Conservation (phyloP, 2,329 filamentous ascomycete species). For the Pseudohalonectria lignicola region DNA sequence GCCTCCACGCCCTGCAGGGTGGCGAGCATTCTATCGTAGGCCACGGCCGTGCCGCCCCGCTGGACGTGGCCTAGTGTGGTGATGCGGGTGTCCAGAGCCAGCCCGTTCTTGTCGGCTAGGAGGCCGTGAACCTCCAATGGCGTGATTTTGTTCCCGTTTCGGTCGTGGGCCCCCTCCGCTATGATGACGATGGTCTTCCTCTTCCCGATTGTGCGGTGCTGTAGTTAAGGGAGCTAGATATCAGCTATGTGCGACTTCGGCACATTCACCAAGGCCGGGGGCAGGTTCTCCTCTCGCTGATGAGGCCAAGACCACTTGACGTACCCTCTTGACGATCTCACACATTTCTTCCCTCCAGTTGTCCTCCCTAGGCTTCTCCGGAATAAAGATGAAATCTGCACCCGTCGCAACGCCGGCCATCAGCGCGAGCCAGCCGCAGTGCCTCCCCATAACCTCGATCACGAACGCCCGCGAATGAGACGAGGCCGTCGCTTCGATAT, state of each 20-base stretch:
- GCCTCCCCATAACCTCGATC: conserved; percentile 95
- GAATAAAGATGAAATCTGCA: conserved; percentile 94
- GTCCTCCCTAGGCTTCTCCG: conserved; percentile 78
- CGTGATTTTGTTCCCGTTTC: conserved; percentile 71
- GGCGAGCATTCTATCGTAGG: conserved; percentile 87
- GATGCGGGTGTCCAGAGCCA: conserved; percentile 82
- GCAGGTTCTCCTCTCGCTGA: too few species aligned
- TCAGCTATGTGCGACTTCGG: too few species aligned
- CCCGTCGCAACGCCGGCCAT: conserved; percentile 94
- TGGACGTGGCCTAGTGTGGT: conserved; percentile 97
- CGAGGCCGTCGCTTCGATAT: conserved; percentile 87
- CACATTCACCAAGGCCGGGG: too few species aligned
- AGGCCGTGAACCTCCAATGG: conserved; percentile 76
- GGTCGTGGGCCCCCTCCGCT: conserved; percentile 86
- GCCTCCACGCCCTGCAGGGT: conserved; percentile 93
- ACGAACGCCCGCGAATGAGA: conserved; percentile 96
- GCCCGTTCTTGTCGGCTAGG: conserved; percentile 60
- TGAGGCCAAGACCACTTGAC: conserved; percentile 9
- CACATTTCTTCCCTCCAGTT: conserved; percentile 91
- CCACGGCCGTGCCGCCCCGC: conserved; percentile 81
- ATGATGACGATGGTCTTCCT: conserved; percentile 97
- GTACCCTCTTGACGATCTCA: conserved; percentile 59
- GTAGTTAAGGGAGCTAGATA: conserved; percentile 11
- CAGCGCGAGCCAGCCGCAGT: conserved; percentile 94
- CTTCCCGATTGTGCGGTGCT: conserved; percentile 85